phyloP scores from a whole-genome alignment of 768 basidiomycete species.

The Xanthoconium stramineum region DNA sequence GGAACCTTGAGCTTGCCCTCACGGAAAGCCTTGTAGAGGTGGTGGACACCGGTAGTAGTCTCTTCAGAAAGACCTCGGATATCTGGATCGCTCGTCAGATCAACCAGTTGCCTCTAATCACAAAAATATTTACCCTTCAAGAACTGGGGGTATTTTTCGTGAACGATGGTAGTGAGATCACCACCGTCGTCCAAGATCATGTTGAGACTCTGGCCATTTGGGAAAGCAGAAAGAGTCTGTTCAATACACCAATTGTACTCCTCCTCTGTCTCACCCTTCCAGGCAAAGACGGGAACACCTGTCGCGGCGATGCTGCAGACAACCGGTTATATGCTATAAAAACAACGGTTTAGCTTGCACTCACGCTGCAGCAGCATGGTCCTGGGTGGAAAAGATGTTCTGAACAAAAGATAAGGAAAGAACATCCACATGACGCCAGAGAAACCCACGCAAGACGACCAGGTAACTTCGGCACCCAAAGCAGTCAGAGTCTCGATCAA shows the following conservation, averaged over 20 bases:
- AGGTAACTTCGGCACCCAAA: conserved; percentile 95
- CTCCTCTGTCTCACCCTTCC: conserved; percentile 99
- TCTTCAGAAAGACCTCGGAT: conserved; percentile 97
- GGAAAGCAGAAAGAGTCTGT: conserved; percentile 89
- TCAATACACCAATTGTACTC: conserved; percentile 99
- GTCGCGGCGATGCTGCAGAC: conserved; percentile 84
- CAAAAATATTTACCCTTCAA: conserved; percentile 51
- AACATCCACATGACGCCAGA: background rate
- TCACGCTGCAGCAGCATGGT: conserved; percentile 96
- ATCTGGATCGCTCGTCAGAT: conserved; percentile 39
- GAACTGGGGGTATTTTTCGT: conserved; percentile 94
- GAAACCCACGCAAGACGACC: conserved; percentile 90
- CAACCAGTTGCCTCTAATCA: background rate
- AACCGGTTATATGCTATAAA: background rate
- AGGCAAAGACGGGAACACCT: conserved; percentile 97
- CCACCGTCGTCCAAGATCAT: conserved; percentile 99
- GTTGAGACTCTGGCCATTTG: conserved; percentile 81
- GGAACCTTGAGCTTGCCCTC: conserved; percentile 95
- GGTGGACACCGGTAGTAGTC: conserved; percentile 99
- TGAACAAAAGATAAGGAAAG: conserved; percentile 28
- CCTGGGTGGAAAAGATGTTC: conserved; percentile 99
- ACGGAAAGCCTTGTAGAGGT: conserved; percentile 96
- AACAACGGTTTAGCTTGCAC: conserved; percentile 26
- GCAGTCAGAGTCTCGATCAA: conserved; percentile 96
- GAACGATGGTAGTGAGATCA: conserved; percentile 91